Evolutionary conservation across 495 filamentous ascomycete species (phyloP).

Genomic region (Podospora didyma): DNA sequence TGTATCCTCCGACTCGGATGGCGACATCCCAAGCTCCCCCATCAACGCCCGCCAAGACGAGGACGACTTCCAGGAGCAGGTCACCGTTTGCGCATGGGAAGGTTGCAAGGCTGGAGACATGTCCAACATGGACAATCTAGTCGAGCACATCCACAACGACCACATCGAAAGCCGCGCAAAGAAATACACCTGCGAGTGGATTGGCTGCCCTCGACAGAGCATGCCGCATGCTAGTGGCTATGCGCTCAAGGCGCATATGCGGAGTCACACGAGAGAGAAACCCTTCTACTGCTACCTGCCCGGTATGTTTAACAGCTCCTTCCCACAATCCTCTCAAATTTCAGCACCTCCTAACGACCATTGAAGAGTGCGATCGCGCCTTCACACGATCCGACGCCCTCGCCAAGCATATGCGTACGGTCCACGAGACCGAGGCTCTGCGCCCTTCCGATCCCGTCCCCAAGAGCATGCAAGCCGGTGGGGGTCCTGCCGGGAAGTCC

Average conservation of each 20-base stretch:
- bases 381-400: slow-evolving; percentile 97
- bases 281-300: slow-evolving; percentile 95
- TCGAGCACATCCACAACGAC: slow-evolving; percentile 87
- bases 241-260: slow-evolving; percentile 92
- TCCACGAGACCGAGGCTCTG: slow-evolving; percentile 93
- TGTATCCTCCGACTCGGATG: slow-evolving; percentile 84
- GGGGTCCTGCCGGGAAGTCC: slow-evolving; percentile 50
- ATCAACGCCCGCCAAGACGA: slow-evolving; percentile 62
- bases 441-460: slow-evolving; percentile 84
- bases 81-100: slow-evolving; percentile 86
- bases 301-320: slow-evolving; percentile 52
- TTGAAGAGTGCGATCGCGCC: slow-evolving; percentile 92
- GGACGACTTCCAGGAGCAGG: slow-evolving; percentile 83
- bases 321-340: neutral
- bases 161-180: slow-evolving; percentile 76
- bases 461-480: slow-evolving; percentile 59
- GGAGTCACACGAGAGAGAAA: slow-evolving; percentile 96
- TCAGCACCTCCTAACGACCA: neutral
- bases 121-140: slow-evolving; percentile 89
- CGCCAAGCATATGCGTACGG: slow-evolving; percentile 97
- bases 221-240: slow-evolving; percentile 91
- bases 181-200: slow-evolving; percentile 90
- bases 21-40: slow-evolving; percentile 73
- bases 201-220: slow-evolving; percentile 80
- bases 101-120: slow-evolving; percentile 77